Evolutionary conservation across 176 grass and related monocot species (phyloP).

Genomic region (Pontederia paniculata): DNA sequence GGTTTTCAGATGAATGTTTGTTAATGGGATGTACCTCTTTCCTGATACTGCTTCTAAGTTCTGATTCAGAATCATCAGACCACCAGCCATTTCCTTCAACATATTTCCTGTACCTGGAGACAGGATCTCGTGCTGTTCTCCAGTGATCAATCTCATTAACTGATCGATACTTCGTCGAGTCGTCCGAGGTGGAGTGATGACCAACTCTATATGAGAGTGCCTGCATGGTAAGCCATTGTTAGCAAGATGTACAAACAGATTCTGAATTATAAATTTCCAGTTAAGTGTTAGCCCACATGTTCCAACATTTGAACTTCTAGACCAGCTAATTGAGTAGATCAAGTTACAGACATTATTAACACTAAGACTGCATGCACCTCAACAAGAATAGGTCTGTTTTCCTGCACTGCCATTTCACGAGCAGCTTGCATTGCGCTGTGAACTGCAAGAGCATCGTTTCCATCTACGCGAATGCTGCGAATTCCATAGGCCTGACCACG

Average conservation of each 20-base stretch:
- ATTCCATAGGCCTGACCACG: constrained; percentile 92
- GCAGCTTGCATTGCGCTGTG: constrained; percentile 80
- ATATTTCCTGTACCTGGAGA: constrained; percentile 96
- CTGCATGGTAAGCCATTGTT: constrained; percentile 16
- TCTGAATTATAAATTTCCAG: too few relatives aligned
- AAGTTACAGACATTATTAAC: not conserved
- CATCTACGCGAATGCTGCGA: constrained; percentile 71
- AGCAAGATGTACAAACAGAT: too few relatives aligned
- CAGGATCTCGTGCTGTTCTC: constrained; percentile 65
- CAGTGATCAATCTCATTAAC: constrained; percentile 89
- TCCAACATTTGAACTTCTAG: not conserved
- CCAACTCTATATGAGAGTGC: constrained; percentile 87
- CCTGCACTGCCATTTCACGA: constrained; percentile 68
- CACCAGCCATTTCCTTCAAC: constrained; percentile 84
- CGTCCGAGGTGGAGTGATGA: constrained; percentile 95
- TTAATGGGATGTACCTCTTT: constrained; percentile 43
- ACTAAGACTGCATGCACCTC: constrained; percentile 36
- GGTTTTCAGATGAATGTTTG: too few relatives aligned
- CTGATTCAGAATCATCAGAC: constrained; percentile 61
- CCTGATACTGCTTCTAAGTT: constrained; percentile 56
- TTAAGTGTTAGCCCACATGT: constrained; percentile 6
- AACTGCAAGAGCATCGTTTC: constrained; percentile 86
- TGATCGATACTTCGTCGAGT: constrained; percentile 89
- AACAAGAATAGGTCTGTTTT: constrained; percentile 75
- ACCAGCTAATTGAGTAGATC: not conserved